Evolutionary conservation across 768 basidiomycete species (phyloP).

Genomic region (Tephrocybe sp.): DNA sequence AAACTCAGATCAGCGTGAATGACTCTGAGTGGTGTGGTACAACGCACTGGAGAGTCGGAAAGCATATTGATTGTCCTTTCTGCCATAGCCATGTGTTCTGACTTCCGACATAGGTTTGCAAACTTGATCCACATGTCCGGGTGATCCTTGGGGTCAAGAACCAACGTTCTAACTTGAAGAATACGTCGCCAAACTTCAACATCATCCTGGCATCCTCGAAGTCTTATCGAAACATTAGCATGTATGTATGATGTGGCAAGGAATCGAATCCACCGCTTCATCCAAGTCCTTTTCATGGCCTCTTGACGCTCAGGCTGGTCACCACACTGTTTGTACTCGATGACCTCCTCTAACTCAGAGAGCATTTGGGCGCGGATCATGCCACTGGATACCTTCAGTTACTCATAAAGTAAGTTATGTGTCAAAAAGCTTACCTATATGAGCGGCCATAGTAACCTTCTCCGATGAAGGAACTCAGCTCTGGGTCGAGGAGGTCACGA

Average conservation of each 20-base stretch:
- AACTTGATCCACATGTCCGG: conserved; percentile 99
- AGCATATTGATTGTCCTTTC: conserved; percentile 96
- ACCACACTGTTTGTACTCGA: conserved; percentile 88
- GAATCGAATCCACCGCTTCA: conserved; percentile 83
- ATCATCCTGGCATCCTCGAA: conserved; percentile 95
- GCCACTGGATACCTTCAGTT: conserved; percentile 49
- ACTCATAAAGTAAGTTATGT: not conserved
- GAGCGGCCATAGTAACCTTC: conserved; percentile 96
- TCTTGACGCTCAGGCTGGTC: conserved; percentile 93
- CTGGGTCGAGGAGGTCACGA: conserved; percentile 86
- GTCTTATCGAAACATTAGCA: conserved; percentile 27
- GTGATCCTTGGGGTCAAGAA: conserved; percentile 90
- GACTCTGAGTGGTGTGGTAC: too few species aligned
- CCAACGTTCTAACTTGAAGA: conserved; percentile 90
- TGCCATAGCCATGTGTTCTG: conserved; percentile 86
- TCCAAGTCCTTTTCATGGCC: conserved; percentile 93
- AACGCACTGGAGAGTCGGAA: too few species aligned
- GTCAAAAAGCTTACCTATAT: conserved; percentile 75
- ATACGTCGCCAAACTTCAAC: conserved; percentile 99
- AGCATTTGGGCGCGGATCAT: conserved; percentile 98
- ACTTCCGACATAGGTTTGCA: conserved; percentile 94
- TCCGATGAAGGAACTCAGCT: conserved; percentile 86
- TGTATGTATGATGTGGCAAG: not conserved
- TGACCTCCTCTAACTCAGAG: conserved; percentile 96
- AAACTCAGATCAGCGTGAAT: too few species aligned